phyloP scores from a whole-genome alignment of 352 stramenopile species.

The Saprolegnia parasitica region DNA sequence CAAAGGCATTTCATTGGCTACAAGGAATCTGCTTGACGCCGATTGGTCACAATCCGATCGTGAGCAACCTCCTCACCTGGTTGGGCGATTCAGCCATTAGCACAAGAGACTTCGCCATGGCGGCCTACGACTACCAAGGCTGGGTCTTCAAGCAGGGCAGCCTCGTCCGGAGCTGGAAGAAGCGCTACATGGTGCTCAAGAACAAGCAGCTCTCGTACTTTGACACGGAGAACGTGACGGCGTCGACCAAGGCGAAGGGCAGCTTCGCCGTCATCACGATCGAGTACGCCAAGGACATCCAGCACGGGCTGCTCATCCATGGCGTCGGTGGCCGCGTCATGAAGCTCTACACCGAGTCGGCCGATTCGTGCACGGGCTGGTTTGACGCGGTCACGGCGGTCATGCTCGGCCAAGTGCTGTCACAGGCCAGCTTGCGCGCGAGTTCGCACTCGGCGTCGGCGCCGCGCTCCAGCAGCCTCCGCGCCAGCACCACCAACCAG shows the following conservation, averaged over 20 bases:
- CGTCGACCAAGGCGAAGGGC: constrained; percentile 64
- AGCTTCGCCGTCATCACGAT: constrained; percentile 83
- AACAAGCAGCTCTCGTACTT: constrained; percentile 83
- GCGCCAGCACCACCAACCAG: not conserved
- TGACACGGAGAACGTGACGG: constrained; percentile 56
- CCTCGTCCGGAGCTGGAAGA: constrained; percentile 80
- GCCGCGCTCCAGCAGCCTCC: not conserved
- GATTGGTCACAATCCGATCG: constrained; percentile 11
- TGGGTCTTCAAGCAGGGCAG: constrained; percentile 85
- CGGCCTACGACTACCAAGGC: constrained; percentile 44
- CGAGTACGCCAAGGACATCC: constrained; percentile 72
- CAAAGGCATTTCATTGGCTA: not conserved
- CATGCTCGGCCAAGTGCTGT: constrained; percentile 31
- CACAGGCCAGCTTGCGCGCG: not conserved
- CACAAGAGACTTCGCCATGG: constrained; percentile 1
- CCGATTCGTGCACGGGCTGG: constrained; percentile 63
- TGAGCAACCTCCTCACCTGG: not conserved
- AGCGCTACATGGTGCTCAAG: constrained; percentile 76
- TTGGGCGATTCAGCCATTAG: not conserved
- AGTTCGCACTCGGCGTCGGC: not conserved
- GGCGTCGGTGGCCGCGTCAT: constrained; percentile 72
- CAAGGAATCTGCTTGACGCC: not conserved
- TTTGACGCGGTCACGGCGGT: constrained; percentile 72
- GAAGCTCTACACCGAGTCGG: constrained; percentile 80
- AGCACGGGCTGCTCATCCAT: constrained; percentile 78